Base-by-base conservation (phyloP, 139 green algal species). In the Chlamydomonas schloesseri region DNA sequence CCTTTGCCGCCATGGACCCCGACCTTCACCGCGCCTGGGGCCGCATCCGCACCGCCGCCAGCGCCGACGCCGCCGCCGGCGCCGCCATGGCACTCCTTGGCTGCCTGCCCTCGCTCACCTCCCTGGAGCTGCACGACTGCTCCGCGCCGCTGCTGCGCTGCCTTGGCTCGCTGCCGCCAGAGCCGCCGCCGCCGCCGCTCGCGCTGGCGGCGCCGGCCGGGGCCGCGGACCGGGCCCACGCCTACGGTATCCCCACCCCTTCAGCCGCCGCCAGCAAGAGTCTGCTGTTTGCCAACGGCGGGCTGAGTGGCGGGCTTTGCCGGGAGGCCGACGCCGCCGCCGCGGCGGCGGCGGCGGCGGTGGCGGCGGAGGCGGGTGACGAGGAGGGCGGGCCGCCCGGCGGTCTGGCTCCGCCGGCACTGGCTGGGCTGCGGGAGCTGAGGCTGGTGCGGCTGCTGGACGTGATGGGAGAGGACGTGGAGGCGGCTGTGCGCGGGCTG, bases 11-110 rank as follows among this genome's bases (percentile, higher is more conserved):
- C 3, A 37, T 73, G 62, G 77, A 83, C n/a, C 62, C 77, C 28
- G 77, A 83, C 14, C 77, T 83, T 37, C 77, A 83, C 77, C 37
- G 29, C 37, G 77, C 62, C 42, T 83, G 62, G 77, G 29, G 8
- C 15, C 77, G 60, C 77, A 83, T 83, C 29, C 62, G 77, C n/a
- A 36, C 37, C 24, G 58, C 58, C 8, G 10, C 58, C 37, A 34
- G 70, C 34, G 58, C 75, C 58, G 37, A 28, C 58, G 14, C 62
- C 28, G 77, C 77, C 5, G 77, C 77, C 28, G 62, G 37, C 37
- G 62, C 77, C 62, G 77, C 77, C 13, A n/a, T 83, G 77, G 46
- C 37, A 0, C 62, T 83, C 17, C 62, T 83, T 5, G 31, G 36
- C n/a, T 8, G 9, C 28, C 42, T 73, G 62, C 77, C 77, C 6